Evolutionary conservation across 1,139 yeast species (phyloP), one percentile per base, ranked within the genome.

Genomic region (Protomyces pachydermus): DNA sequence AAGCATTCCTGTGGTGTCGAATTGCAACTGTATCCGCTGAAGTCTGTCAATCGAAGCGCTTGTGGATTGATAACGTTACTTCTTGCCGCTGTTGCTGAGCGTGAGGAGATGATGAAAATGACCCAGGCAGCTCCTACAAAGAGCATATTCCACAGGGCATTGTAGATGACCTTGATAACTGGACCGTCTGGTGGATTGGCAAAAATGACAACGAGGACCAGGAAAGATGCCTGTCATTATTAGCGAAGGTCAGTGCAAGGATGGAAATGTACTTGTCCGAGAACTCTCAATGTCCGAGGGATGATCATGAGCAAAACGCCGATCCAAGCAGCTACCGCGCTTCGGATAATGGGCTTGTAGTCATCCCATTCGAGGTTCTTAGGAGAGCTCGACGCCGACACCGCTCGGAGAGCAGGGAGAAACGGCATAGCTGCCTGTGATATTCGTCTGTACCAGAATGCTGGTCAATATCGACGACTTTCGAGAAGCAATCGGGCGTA

Each of bases 141-240:
- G 14, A 65, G 18, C 18, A 66, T 23, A 39, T 60, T 53, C 28
- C 56, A 57, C 37, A 60, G 18, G 3, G 63, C 25, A 18, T 53
- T 60, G 45, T 61, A 55, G 9, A 60, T 28, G 46, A 56, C 64
- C 37, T 57, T 54, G 42, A 65, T 56, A n/a, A 56, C 45, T 2
- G 68, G 68, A 1, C 65, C 66, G 25, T 16, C 37, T 20, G 68
- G 67, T 3, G 68, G 64, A 23, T 56, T 45, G 12, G 56, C 58
- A 25, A 45, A 14, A 18, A 63, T 51, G 50, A 65, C 65, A 23
- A 66, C 52, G n/a, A 66, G 60, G 23, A 53, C 54, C 42, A 66
- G 54, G 46, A 65, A 65, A 14, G 62, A 50, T 14, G 65, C 55
- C 32, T 50, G 57, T 4, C 68, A 5, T 28, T 28, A 6, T 28